phyloP scores from a whole-genome alignment of 208 protist species.

The Leishmania aethiopica region DNA sequence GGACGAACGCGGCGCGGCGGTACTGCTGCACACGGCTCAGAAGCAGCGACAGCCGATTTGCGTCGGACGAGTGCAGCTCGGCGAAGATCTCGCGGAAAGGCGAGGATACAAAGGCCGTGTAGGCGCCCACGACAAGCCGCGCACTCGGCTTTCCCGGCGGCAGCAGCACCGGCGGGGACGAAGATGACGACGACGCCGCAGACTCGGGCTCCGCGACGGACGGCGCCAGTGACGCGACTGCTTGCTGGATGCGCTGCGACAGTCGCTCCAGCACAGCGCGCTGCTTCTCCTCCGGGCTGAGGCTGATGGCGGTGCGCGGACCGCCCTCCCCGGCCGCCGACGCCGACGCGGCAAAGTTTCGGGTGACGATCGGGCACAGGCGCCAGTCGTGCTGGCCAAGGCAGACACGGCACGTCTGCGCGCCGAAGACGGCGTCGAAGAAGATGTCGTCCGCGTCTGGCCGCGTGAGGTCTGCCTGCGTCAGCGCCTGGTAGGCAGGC shows the following conservation, averaged over 20 bases:
- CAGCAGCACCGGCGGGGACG: neutral
- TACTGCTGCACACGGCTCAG: slow-evolving; percentile 71
- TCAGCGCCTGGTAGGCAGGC: slow-evolving; percentile 32
- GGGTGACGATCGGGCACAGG: slow-evolving; percentile 81
- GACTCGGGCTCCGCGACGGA: neutral
- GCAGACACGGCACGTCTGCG: slow-evolving; percentile 75
- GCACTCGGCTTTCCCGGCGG: slow-evolving; percentile 20
- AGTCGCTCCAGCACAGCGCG: slow-evolving; percentile 63
- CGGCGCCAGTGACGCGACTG: slow-evolving; percentile 31
- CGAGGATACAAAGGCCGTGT: slow-evolving; percentile 79
- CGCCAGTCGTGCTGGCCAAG: slow-evolving; percentile 78
- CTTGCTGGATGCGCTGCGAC: slow-evolving; percentile 33
- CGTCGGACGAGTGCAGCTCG: slow-evolving; percentile 43
- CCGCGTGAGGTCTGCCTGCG: slow-evolving; percentile 12
- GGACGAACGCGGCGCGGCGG: slow-evolving; percentile 79
- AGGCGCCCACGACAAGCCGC: slow-evolving; percentile 68
- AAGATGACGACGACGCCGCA: neutral
- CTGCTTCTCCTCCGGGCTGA: slow-evolving; percentile 79
- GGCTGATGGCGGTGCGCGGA: slow-evolving; percentile 48
- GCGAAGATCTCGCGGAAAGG: slow-evolving; percentile 79
- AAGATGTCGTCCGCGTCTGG: slow-evolving; percentile 48
- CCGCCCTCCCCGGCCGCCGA: neutral
- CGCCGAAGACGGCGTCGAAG: slow-evolving; percentile 63
- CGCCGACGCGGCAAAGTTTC: slow-evolving; percentile 56
- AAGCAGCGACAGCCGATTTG: slow-evolving; percentile 71